Evolutionary conservation across 108 stramenopile genomes (phyloP), one percentile per base, ranked within the genome.

Genomic region (Heterococcus sp.): DNA sequence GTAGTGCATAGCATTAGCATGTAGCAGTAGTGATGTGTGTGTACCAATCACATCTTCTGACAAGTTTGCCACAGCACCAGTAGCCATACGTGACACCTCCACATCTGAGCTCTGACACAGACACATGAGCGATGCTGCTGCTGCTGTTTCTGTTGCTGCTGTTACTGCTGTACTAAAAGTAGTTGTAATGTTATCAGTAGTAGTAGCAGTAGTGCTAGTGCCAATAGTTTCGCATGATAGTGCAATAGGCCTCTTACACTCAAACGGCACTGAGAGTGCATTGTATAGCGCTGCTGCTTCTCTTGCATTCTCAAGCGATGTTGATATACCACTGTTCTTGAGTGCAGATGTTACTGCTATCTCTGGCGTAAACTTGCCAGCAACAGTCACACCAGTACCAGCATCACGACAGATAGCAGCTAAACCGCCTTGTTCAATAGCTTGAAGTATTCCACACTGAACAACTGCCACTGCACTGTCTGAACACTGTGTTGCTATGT

Each of bases 61-160:
- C 8, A 91, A 83, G 75, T 93, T 94, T 29, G 92, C 92, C 5
- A 92, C 65, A 26, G 92, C 75, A 14, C 88, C 93, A 14, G 89
- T 79, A 2, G 92, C 92, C 14, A 92, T 88, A 68, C 92, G 89
- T 34, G 92, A 75, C 11, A 86, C 85, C 79, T 93, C 93, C 3
- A 86, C 74, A 71, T 94, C 93, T 3, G 77, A 34, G 68, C 78
- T 82, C 73, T 92, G 89, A 71, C 64, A 68, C 38, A 46, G 91
- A 78, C 69, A 88, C 88, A 81, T 79, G 3, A 82, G 71, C 39
- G 85, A 80, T 81, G 35, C 79, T 35, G 46, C 76, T 66, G 40
- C 74, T 36, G 36, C 65, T 40, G 76, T 85, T 64, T 88, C 72
- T 14, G 8, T 21, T 14, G 46, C 46, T 14, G 46, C 46, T 14